phyloP scores from a whole-genome alignment of 208 protist genomes.

The Leishmania arabica region DNA sequence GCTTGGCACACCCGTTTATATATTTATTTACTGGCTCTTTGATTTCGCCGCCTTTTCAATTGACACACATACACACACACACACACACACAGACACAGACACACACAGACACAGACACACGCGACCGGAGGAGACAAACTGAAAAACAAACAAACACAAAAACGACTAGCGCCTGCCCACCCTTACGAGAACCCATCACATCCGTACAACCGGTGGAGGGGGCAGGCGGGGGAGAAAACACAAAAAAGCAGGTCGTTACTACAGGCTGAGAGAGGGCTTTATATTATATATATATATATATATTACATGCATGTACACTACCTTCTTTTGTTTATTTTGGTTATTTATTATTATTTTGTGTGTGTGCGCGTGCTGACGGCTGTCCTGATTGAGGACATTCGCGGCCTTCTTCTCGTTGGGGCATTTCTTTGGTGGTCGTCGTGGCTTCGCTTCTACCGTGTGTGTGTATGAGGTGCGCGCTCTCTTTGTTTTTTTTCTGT shows the following conservation, averaged over 20 bases:
- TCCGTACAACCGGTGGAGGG: neutral
- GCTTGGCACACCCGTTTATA: neutral
- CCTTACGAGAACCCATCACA: too few relatives aligned
- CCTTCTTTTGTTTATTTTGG: neutral
- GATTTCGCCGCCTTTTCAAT: neutral
- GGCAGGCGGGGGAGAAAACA: too few relatives aligned
- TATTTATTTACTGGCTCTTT: neutral
- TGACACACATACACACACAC: too few relatives aligned
- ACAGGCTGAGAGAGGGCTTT: neutral
- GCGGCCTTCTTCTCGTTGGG: neutral
- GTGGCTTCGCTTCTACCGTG: neutral
- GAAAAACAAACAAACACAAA: too few relatives aligned
- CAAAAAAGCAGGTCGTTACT: too few relatives aligned
- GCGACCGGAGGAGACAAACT: too few relatives aligned
- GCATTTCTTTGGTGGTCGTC: neutral
- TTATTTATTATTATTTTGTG: neutral
- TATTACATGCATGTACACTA: neutral
- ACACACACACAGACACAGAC: too few relatives aligned
- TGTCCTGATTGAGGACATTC: neutral
- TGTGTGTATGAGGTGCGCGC: constrained; percentile 1
- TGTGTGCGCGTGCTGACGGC: neutral
- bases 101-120: too few relatives aligned
- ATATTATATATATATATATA: neutral
- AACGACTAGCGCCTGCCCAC: too few relatives aligned
- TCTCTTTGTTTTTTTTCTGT: neutral